These are phyloP conservation scores for Aspergillus taichungensis DNA, from an alignment of 495 filamentous ascomycete species.

Conservation along the genomic window DNA sequence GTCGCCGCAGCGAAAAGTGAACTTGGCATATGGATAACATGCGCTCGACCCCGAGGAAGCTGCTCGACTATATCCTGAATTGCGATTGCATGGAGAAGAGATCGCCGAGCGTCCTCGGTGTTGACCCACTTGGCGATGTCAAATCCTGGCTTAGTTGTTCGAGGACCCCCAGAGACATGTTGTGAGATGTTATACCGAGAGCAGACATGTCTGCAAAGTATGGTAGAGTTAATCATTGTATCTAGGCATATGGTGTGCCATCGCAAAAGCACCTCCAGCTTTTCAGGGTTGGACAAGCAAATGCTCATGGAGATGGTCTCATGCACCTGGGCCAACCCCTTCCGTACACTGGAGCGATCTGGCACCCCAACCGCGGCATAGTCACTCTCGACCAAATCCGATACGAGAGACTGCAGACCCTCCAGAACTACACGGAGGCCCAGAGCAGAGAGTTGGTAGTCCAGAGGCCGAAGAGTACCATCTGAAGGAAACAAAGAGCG, in stretches of 20 bases:
- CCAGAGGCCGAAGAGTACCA: constrained; percentile 23
- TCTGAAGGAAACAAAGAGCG: constrained; percentile 31
- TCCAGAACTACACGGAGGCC: constrained; percentile 37
- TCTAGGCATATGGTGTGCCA: constrained; percentile 43
- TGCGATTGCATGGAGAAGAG: constrained; percentile 38
- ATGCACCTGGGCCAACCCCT: constrained; percentile 35
- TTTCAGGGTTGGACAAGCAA: constrained; percentile 28
- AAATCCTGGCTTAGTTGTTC: constrained; percentile 18
- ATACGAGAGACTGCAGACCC: constrained; percentile 37
- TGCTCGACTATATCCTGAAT: constrained; percentile 45
- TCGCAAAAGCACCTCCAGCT: constrained; percentile 36
- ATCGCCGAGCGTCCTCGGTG: constrained; percentile 32
- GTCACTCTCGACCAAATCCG: constrained; percentile 33
- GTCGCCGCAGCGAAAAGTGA: constrained; percentile 38
- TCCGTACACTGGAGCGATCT: constrained; percentile 28
- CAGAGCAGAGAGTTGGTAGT: constrained; percentile 35
- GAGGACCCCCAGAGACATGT: constrained; percentile 26
- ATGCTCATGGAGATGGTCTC: constrained; percentile 32
- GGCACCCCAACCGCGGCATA: constrained; percentile 32
- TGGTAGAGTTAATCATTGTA: constrained; percentile 34
- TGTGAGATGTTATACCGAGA: constrained; percentile 33
- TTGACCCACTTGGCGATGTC: constrained; percentile 33
- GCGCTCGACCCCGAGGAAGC: constrained; percentile 36
- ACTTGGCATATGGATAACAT: constrained; percentile 40
- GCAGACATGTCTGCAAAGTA: constrained; percentile 35